Base-by-base conservation (phyloP, 805 yeast genomes). In the Hemisphaericaspora nanyangensis region DNA sequence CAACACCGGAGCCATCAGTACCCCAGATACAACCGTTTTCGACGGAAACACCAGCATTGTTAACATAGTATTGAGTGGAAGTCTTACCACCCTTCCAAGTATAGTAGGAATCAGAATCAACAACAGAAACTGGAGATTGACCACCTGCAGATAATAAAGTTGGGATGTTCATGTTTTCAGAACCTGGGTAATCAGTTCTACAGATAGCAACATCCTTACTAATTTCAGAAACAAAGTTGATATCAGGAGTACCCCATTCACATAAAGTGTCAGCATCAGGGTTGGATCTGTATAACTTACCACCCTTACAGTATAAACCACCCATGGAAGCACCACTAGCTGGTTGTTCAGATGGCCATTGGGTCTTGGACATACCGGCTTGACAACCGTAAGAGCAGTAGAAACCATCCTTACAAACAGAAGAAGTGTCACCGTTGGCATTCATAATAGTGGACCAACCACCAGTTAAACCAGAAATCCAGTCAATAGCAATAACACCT, bases 101-200 rank as follows among this genome's bases (percentile, higher is more conserved):
- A 79, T 79, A 93, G 77, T 91, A 91, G 48, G 72, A 55, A 49
- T 70, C 82, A 60, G 80, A 77, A 64, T 88, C 76, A 47, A 90
- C 96, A 50, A 84, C 95, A 38, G 96, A 74, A 51, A 89, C 70
- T 42, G 84, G 82, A 56, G 74, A 63, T 28, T 75, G 51, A 28
- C 70, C 54, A 54, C 95, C 96, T 43, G 83, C 85, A 25, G 61
- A 63, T 38, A 90, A 84, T 47, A 78, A 71, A 44, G 98, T 90
- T 63, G 99, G 98, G 46, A 91, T 76, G 51, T 82, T 95, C 98
- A 91, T 93, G 78, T 89, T 89, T 74, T 91, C 99, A 49, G 96
- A 83, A 72, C 99, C 99, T 59, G 99, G 99, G 79, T 91, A 91
- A 65, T 91, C 99, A 46, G 99, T 91, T 75, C 97, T 85, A 77